Evolutionary conservation across 257 asterid species (phyloP).

Genomic region (Cruciata laevipes): DNA sequence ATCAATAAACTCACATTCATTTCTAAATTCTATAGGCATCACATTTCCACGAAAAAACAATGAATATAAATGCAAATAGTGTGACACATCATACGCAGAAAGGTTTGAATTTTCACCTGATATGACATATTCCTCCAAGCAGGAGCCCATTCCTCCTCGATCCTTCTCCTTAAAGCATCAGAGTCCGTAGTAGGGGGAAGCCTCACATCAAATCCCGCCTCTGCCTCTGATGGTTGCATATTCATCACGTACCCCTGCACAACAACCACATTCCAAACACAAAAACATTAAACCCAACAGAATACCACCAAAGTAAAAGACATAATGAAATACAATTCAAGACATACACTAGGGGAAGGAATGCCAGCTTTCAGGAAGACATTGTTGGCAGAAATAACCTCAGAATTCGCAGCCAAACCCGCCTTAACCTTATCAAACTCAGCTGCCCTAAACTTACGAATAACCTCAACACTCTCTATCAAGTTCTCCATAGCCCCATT

Average conservation of each 20-base stretch:
- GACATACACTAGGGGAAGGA: constrained; percentile 53
- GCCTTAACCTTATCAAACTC: constrained; percentile 68
- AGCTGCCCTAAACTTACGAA: constrained; percentile 67
- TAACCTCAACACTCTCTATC: constrained; percentile 77
- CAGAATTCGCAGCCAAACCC: constrained; percentile 66
- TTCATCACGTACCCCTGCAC: constrained; percentile 84
- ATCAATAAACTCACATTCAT: not conserved
- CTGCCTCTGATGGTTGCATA: constrained; percentile 94
- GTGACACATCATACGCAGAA: not conserved
- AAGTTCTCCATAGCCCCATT: constrained; percentile 76
- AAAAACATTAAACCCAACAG: not conserved
- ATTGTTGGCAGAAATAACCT: constrained; percentile 79
- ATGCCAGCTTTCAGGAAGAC: constrained; percentile 83
- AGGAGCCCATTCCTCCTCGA: constrained; percentile 93
- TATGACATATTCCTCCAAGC: constrained; percentile 76
- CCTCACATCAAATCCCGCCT: constrained; percentile 84
- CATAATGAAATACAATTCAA: not conserved
- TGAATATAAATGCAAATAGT: not conserved
- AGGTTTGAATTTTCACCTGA: constrained; percentile 39
- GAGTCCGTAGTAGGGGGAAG: constrained; percentile 81
- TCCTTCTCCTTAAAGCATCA: constrained; percentile 54
- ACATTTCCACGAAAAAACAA: not conserved
- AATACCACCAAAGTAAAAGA: not conserved
- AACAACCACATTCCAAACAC: constrained; percentile 14
- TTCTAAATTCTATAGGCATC: not conserved